These are phyloP conservation scores for Ottelia alismoides DNA, from an alignment of 106 monocot genomes.

Conservation along the genomic window DNA sequence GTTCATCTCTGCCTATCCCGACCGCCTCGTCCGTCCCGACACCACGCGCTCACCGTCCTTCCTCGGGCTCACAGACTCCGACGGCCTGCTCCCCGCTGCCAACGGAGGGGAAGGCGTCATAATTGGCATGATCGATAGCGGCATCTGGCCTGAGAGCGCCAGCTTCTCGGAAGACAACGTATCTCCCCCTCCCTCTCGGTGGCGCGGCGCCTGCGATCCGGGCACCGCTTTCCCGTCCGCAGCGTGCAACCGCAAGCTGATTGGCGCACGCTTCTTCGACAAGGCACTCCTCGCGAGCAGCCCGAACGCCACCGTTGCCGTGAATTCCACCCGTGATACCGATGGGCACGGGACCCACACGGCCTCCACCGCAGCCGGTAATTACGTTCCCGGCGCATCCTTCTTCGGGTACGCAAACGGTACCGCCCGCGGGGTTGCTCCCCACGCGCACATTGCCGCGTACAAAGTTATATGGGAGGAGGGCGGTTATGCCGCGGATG, in stretches of 20 bases:
- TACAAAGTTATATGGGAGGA: constrained; percentile 56
- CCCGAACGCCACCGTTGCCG: constrained; percentile 23
- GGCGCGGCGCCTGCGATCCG: constrained; percentile 39
- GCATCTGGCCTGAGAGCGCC: constrained; percentile 50
- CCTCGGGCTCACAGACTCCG: constrained; percentile 22
- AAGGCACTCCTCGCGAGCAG: constrained; percentile 19
- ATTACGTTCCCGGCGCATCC: constrained; percentile 21
- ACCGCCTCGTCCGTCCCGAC: constrained; percentile 18
- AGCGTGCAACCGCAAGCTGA: constrained; percentile 72
- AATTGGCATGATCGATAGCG: constrained; percentile 45
- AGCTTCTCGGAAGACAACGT: constrained; percentile 42
- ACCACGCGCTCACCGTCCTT: constrained; percentile 47
- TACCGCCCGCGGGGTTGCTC: constrained; percentile 45
- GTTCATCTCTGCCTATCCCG: constrained; percentile 26
- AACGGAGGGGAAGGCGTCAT: constrained; percentile 29
- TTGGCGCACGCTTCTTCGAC: constrained; percentile 51
- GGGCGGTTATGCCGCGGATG: constrained; percentile 34
- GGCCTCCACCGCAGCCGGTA: constrained; percentile 56
- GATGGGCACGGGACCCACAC: constrained; percentile 83
- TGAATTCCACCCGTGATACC: constrained; percentile 44
- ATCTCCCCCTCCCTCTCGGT: constrained; percentile 19
- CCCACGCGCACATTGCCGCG: constrained; percentile 40
- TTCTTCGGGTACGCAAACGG: constrained; percentile 50
- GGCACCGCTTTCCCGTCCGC: no score
- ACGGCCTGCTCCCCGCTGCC: constrained; percentile 34